Conservation (phyloP, 345 rosid species). For the Populus alba region DNA sequence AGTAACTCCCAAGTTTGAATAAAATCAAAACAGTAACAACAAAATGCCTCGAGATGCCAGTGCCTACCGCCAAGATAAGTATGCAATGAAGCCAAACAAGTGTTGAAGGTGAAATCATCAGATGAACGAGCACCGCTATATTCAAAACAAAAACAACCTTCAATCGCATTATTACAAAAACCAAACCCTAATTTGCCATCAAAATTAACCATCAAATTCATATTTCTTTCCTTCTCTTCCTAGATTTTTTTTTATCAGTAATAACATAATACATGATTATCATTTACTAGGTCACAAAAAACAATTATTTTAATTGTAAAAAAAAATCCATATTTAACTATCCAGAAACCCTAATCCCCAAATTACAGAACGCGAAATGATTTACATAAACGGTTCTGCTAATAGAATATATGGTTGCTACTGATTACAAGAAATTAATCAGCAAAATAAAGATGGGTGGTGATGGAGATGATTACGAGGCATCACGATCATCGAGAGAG, state of each 20-base stretch:
- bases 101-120: conserved; percentile 56
- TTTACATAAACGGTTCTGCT: neutral
- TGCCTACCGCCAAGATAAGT: conserved; percentile 86
- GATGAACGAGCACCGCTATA: conserved; percentile 30
- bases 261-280: neutral
- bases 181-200: neutral
- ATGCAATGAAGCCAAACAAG: conserved; percentile 79
- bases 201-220: neutral
- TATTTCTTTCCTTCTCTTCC: neutral
- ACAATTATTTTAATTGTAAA: neutral
- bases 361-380: neutral
- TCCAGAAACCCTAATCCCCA: neutral
- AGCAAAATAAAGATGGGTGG: conserved; percentile 10
- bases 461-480: conserved; percentile 27
- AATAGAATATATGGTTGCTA: neutral
- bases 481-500: conserved; percentile 47
- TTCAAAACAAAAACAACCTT: neutral
- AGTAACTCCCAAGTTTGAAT: conserved; percentile 5
- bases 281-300: neutral
- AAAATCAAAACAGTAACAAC: neutral
- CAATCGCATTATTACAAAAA: neutral
- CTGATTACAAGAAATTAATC: neutral
- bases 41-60: neutral
- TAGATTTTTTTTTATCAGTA: too few relatives aligned
- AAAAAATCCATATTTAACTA: neutral